phyloP scores from a whole-genome alignment of 768 basidiomycete species.

The Mycena vitilis region DNA sequence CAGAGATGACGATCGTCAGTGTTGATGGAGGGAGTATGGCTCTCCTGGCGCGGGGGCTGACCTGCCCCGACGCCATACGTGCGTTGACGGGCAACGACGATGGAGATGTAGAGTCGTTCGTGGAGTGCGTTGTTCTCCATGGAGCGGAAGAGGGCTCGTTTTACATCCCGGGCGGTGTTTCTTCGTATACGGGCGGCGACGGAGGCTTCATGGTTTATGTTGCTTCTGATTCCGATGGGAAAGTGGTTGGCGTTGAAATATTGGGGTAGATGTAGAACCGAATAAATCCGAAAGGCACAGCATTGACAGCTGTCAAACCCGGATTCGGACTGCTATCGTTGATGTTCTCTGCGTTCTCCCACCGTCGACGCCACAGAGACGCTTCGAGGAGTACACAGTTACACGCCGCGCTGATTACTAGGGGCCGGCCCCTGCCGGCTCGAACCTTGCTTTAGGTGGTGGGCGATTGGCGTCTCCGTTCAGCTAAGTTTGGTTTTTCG shows the following conservation, averaged over 20 bases:
- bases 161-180: conserved; percentile 24
- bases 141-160: conserved; percentile 22
- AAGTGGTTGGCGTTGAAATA: conserved; percentile 20
- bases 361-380: conserved; percentile 14
- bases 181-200: conserved; percentile 25
- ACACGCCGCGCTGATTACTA: background rate
- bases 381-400: background rate
- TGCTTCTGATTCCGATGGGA: conserved; percentile 14
- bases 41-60: conserved; percentile 9
- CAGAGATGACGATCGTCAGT: background rate
- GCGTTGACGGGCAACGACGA: conserved; percentile 17
- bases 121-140: conserved; percentile 9
- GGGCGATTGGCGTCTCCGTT: no score
- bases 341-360: conserved; percentile 1
- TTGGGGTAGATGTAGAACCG: background rate
- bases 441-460: no score
- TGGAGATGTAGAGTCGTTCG: conserved; percentile 10
- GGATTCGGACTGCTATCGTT: conserved; percentile 10
- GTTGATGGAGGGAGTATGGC: conserved; percentile 22
- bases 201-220: conserved; percentile 14
- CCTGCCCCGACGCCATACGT: conserved; percentile 5
- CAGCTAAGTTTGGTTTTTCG: no score
- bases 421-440: no score
- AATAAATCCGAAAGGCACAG: background rate
- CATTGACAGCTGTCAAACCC: background rate